Evolutionary conservation across 2,329 filamentous ascomycete species (phyloP), one percentile per base, ranked within the genome.

Genomic region (Neofusicoccum ribis): DNA sequence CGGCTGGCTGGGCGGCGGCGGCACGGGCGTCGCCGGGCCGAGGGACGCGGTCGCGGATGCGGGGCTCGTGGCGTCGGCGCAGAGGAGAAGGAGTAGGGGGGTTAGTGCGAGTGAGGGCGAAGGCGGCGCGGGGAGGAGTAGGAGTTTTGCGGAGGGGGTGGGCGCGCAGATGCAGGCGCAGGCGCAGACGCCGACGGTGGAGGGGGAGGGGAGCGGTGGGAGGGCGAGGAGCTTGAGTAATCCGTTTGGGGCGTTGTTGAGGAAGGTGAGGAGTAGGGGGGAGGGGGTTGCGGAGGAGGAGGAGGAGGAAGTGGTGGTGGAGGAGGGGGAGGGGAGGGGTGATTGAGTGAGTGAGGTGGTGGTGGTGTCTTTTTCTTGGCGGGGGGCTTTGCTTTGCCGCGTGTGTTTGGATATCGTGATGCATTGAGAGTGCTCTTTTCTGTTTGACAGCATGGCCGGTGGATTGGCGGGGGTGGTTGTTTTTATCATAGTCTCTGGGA

Each of bases 171-270:
- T 17, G 20, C 4, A 68, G 64, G 51, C 15, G 71, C 0, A 52
- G 70, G 20, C 50, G 65, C 14, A 23, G 37, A 20, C 20, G 20
- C 20, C 20, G 20, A 20, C 27, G 27, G 27, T 2, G 27, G 27
- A 3, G 27, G n/a, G 5, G 20, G 36, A 5, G 23, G 27, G 27
- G 41, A 51, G 51, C 6, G 41, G 39, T n/a, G 56, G 46, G 14
- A 63, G 27, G 17, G 43, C 11, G 58, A 67, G 51, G 58, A 65
- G 58, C 12, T 47, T 44, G 49, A 59, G 50, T 67, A 65, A 56
- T n/a, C 52, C 52, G 52, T 58, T 74, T 36, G 60, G 66, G 9
- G 62, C 52, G 52, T 7, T 41, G 37, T 31, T 56, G 52, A 14
- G 37, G 52, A 56, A 56, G 39, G 54, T 59, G 15, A 59, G 17